Conservation (phyloP, 306 rosid genomes). For the Canavalia gladiata region DNA sequence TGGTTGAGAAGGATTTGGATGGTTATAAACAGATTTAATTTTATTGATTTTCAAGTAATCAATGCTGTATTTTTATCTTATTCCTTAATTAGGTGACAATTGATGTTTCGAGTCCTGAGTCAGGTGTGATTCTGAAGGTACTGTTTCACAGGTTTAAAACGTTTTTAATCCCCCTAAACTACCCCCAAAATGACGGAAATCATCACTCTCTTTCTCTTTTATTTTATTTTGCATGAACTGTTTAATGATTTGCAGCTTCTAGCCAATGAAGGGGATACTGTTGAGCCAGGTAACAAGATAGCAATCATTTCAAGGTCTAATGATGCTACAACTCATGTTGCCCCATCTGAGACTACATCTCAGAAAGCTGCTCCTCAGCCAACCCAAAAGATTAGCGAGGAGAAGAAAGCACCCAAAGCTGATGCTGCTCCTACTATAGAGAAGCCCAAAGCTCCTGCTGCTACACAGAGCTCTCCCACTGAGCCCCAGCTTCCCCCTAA, state of each 20-base stretch:
- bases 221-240: conserved; percentile 27
- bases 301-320: conserved; percentile 85
- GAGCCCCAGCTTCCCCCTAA: conserved; percentile 91
- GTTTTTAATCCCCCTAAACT: not conserved
- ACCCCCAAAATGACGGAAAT: not conserved
- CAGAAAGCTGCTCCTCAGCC: conserved; percentile 62
- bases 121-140: conserved; percentile 82
- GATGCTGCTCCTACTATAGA: conserved; percentile 54
- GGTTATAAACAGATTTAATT: not conserved
- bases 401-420: conserved; percentile 64
- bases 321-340: conserved; percentile 74
- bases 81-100: conserved; percentile 73
- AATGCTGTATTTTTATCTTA: conserved; percentile 27
- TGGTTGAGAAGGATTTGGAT: conserved; percentile 39
- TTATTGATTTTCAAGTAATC: conserved; percentile 24
- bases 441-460: conserved; percentile 62
- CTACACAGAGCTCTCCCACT: conserved; percentile 64
- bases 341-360: conserved; percentile 68
- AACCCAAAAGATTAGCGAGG: conserved; percentile 59
- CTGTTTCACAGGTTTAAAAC: conserved; percentile 6
- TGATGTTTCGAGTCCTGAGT: conserved; percentile 85
- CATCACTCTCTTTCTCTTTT: not conserved
- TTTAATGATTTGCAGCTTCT: conserved; percentile 62
- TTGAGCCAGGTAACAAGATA: conserved; percentile 84
- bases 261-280: conserved; percentile 91